These are phyloP conservation scores for Aspergillus amoenus DNA, from an alignment of 2,329 filamentous ascomycete species.

Conservation along the genomic window DNA sequence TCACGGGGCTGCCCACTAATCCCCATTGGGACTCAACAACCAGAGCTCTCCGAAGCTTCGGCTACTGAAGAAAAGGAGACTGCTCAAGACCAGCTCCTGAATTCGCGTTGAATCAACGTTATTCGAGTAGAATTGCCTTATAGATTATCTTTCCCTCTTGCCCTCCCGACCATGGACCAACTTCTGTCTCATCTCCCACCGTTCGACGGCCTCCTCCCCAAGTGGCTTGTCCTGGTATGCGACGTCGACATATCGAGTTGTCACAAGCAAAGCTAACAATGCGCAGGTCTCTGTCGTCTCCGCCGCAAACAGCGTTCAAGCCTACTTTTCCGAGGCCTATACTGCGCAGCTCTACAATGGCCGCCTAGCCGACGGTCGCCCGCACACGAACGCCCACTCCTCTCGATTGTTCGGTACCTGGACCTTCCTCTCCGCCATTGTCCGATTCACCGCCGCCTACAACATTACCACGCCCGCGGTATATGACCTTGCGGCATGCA, in stretches of 20 bases:
- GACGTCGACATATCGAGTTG: background rate
- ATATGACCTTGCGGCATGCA: conserved; percentile 80
- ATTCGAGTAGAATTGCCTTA: background rate
- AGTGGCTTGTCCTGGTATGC: conserved; percentile 63
- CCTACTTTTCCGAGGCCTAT: conserved; percentile 76
- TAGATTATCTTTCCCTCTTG: background rate
- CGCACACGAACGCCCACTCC: conserved; percentile 69
- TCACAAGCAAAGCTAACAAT: background rate
- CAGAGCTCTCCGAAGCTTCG: background rate
- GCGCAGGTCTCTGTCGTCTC: conserved; percentile 76
- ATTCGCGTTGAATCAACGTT: background rate
- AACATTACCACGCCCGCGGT: conserved; percentile 69
- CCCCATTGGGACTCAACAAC: background rate
- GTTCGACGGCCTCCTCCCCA: conserved; percentile 56
- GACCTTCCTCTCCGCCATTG: conserved; percentile 74
- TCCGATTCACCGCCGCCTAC: conserved; percentile 82
- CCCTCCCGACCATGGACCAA: conserved; percentile 23
- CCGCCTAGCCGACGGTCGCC: conserved; percentile 54
- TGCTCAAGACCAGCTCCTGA: background rate
- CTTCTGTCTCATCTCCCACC: conserved; percentile 35
- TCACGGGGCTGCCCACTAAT: background rate
- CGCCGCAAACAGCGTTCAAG: conserved; percentile 80
- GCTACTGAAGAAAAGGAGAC: background rate
- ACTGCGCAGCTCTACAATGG: conserved; percentile 76
- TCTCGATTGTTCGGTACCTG: conserved; percentile 84